These are phyloP conservation scores for Polymyxa betae DNA, from an alignment of 208 protist species.

Conservation along the genomic window DNA sequence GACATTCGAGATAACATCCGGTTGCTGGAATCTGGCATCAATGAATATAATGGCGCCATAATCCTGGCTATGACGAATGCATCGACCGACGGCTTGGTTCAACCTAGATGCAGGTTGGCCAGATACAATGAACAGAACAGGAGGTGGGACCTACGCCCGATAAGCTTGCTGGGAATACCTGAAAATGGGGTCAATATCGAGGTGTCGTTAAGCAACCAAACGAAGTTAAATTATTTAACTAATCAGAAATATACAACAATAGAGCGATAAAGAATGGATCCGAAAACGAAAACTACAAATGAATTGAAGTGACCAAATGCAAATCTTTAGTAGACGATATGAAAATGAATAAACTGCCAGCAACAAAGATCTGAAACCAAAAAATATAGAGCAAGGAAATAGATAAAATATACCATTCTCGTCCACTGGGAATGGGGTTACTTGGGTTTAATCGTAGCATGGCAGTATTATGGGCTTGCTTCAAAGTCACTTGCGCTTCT, in stretches of 20 bases:
- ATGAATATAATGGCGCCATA: constrained; percentile 64
- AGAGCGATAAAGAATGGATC: too few species aligned
- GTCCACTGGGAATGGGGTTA: not conserved
- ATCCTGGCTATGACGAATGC: constrained; percentile 60
- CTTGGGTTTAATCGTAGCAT: not conserved
- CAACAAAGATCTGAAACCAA: not conserved
- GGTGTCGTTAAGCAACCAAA: too few species aligned
- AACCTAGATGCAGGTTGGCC: not conserved
- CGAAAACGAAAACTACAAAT: too few species aligned
- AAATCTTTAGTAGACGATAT: too few species aligned
- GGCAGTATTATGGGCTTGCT: not conserved
- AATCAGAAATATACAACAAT: too few species aligned
- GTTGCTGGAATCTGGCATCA: constrained; percentile 11
- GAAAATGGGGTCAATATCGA: too few species aligned
- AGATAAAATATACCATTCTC: constrained; percentile 22
- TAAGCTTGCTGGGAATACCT: constrained; percentile 45
- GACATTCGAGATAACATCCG: not conserved
- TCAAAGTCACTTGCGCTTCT: constrained; percentile 8
- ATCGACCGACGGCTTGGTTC: constrained; percentile 59
- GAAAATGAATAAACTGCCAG: too few species aligned
- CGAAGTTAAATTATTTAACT: too few species aligned
- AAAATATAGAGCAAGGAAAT: not conserved
- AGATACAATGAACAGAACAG: not conserved
- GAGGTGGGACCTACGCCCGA: not conserved
- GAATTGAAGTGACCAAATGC: too few species aligned